Percentiles rank a stretch among this genome's conserved stretches.
phyloP scores from a whole-genome alignment of 1,284 basidiomycete genomes.

The Mrakiaceae sp. region DNA sequence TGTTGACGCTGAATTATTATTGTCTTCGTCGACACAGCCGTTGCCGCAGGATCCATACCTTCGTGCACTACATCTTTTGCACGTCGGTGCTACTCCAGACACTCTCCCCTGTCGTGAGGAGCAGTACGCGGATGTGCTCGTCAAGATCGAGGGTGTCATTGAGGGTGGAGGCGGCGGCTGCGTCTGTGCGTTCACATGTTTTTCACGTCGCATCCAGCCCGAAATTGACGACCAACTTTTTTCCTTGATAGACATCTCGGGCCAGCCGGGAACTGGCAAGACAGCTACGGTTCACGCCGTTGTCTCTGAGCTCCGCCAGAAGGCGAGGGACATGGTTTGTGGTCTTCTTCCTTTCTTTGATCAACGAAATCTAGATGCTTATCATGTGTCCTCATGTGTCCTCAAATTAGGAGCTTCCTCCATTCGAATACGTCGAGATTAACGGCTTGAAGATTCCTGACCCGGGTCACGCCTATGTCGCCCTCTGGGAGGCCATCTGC shows the following conservation, averaged over 20 bases:
- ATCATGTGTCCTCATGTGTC: not conserved
- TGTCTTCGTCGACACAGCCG: constrained; percentile 23
- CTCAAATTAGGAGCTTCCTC: constrained; percentile 60
- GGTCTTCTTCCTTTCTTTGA: not conserved
- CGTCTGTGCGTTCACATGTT: constrained; percentile 56
- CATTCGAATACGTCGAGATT: constrained; percentile 95
- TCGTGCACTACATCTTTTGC: constrained; percentile 74
- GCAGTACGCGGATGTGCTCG: constrained; percentile 68
- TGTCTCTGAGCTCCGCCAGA: constrained; percentile 71
- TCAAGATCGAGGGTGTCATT: constrained; percentile 69
- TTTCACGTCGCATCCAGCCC: not conserved
- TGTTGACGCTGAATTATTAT: not conserved
- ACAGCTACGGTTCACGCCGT: constrained; percentile 94
- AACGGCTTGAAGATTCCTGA: constrained; percentile 90
- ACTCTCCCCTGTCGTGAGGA: constrained; percentile 79
- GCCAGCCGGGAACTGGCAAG: constrained; percentile 96
- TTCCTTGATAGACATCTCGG: constrained; percentile 65
- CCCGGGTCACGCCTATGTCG: constrained; percentile 61
- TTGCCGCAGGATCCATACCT: constrained; percentile 66
- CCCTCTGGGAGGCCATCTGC: constrained; percentile 73
- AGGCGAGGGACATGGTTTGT: constrained; percentile 54
- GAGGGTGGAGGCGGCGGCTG: constrained; percentile 91
- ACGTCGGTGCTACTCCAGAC: constrained; percentile 88
- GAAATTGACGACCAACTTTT: not conserved
- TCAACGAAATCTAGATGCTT: not conserved